Base-by-base conservation (phyloP, 1,139 yeast genomes). In the Magnusiomyces ingens region DNA sequence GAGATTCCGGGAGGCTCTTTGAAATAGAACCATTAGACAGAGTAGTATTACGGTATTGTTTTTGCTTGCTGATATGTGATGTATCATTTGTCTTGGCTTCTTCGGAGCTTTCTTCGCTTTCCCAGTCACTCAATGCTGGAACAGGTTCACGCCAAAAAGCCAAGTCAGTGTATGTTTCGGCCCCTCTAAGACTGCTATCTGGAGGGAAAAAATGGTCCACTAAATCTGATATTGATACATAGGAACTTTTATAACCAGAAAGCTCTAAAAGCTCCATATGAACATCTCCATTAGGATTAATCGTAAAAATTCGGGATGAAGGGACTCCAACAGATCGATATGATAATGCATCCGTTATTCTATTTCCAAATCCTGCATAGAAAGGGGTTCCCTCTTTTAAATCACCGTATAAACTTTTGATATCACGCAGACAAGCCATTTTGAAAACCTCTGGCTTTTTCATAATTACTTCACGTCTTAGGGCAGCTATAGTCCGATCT, bases 171-270 rank as follows among this genome's bases (percentile, higher is more conserved):
- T 74, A 91, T 58, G 80, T 80, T 59, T 85, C 89, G 35, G 59
- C 58, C 6, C 59, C 59, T 12, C 54, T 48, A 48, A 63, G 59
- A 48, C 60, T 62, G 12, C 52, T 52, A 48, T 57, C 62, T 0
- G 98, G 96, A 13, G 99, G 99, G 77, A 94, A 94, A 67, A 91
- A 91, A 68, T 93, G 98, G 69, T 94, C 99, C 13, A 94, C 98
- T 57, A 94, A 75, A 67, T 93, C 98, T 45, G 95, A 90, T 67
- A 94, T 93, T 60, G 83, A 84, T 53, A 94, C 81, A 67, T 94
- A 94, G 0, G 95, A 83, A 52, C 95, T 84, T 65, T 81, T 86
- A 67, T 87, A 87, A 4, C 99, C 99, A 0, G 98, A 95, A 64
- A 94, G 75, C 67, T 94, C 98, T 55, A 94, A 75, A 60, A 94